These are phyloP conservation scores for Eimeria praecox DNA, from an alignment of 169 alveolate genomes.

Conservation along the genomic window DNA sequence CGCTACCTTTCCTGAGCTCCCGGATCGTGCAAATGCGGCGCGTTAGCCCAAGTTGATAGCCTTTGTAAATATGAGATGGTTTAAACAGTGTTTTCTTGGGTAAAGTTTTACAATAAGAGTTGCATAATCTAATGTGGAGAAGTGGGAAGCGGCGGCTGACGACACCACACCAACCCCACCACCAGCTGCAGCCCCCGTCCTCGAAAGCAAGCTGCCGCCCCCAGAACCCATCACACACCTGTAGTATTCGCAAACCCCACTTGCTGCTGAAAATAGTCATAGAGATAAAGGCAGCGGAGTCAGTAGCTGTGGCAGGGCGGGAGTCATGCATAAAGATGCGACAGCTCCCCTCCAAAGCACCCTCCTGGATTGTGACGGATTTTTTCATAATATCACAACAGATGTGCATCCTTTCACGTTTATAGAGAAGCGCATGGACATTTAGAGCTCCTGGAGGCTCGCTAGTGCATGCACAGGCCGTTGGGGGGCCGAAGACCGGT, in stretches of 20 bases:
- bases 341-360: neutral
- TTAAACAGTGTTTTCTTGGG: neutral
- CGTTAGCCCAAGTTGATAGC: neutral
- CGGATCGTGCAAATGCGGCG: neutral
- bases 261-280: neutral
- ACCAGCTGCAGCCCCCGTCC: conserved; percentile 19
- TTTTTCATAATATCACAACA: neutral
- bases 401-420: neutral
- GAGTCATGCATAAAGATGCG: neutral
- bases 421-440: neutral
- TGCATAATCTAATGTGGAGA: neutral
- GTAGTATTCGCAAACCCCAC: neutral
- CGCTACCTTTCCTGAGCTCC: neutral
- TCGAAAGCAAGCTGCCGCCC: neutral
- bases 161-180: conserved; percentile 52
- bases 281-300: neutral
- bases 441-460: neutral
- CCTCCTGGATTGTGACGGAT: neutral
- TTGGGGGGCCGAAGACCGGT: neutral
- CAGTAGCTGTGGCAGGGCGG: neutral
- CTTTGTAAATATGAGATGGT: neutral
- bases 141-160: neutral
- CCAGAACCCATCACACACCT: neutral
- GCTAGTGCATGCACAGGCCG: conserved; percentile 6
- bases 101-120: neutral